These are phyloP conservation scores for Hyaloperonospora brassicae DNA, from an alignment of 352 stramenopile genomes.

Conservation along the genomic window DNA sequence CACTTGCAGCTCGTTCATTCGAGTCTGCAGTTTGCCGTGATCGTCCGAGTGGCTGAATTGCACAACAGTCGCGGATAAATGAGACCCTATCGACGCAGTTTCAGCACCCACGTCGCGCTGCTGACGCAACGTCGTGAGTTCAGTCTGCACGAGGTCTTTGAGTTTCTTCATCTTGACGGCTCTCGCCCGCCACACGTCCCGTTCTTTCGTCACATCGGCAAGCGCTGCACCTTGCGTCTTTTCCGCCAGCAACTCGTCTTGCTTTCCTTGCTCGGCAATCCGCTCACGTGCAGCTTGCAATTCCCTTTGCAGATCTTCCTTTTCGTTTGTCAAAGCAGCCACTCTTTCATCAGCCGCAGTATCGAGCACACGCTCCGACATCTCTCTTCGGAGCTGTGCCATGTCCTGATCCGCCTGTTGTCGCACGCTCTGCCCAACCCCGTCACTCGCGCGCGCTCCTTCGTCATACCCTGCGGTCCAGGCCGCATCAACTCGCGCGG, in stretches of 20 bases:
- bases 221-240: conserved; percentile 8
- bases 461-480: conserved; percentile 59
- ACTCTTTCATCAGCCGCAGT: conserved; percentile 7
- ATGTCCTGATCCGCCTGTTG: conserved; percentile 43
- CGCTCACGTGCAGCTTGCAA: conserved; percentile 17
- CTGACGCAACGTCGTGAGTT: conserved; percentile 40
- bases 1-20: conserved; percentile 29
- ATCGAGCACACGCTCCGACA: conserved; percentile 3
- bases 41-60: conserved; percentile 8
- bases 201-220: conserved; percentile 36
- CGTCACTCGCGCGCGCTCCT: conserved; percentile 67
- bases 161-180: conserved; percentile 83
- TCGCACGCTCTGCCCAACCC: conserved; percentile 53
- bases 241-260: background rate
- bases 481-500: conserved; percentile 73
- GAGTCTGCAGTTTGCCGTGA: conserved; percentile 24
- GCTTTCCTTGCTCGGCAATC: conserved; percentile 23
- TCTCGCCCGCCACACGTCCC: conserved; percentile 70
- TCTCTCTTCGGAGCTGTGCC: conserved; percentile 18
- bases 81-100: conserved; percentile 2
- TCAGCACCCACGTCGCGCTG: conserved; percentile 17
- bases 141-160: conserved; percentile 57
- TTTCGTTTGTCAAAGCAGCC: conserved; percentile 22
- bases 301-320: conserved; percentile 19
- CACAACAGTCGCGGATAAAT: background rate